Evolutionary conservation across 23 red algal species (phyloP).

Genomic region (Cyanidium caldarium): DNA sequence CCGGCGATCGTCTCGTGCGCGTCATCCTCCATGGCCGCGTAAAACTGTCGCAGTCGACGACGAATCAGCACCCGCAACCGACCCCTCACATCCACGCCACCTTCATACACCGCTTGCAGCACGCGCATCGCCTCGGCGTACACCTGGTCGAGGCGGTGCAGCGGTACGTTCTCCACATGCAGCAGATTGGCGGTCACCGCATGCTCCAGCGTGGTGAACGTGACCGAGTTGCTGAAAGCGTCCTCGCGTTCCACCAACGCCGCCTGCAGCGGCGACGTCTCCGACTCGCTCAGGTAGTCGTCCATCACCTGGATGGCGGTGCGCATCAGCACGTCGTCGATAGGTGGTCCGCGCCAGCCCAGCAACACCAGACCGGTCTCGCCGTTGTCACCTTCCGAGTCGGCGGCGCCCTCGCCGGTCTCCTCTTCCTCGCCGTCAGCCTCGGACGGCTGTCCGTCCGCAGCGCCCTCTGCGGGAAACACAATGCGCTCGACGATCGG

Average conservation of each 20-base stretch:
- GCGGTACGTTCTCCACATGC: conserved; percentile 2
- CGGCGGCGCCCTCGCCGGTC: neutral
- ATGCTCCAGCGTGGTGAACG: conserved; percentile 10
- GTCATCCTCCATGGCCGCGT: conserved; percentile 4
- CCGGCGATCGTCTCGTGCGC: neutral
- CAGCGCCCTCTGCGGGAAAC: conserved; percentile 2
- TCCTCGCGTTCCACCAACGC: conserved; percentile 12
- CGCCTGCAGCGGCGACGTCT: conserved; percentile 3
- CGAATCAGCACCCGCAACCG: neutral
- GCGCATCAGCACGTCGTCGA: conserved; percentile 1
- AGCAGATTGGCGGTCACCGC: conserved; percentile 10
- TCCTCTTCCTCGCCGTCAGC: neutral
- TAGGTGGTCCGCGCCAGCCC: conserved; percentile 13
- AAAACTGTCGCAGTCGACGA: conserved; percentile 11
- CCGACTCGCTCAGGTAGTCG: conserved; percentile 11
- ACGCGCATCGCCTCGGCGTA: neutral
- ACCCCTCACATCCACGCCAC: neutral
- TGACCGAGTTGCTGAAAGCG: conserved; percentile 1
- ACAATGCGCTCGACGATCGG: neutral
- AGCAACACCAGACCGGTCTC: conserved; percentile 5
- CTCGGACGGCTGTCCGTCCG: too few relatives aligned
- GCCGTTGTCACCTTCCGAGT: neutral
- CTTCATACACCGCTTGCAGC: neutral
- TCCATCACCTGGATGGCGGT: conserved; percentile 14
- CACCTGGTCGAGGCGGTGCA: neutral